Evolutionary conservation across 768 basidiomycete species (phyloP).

Genomic region (Cubamyces sp.): DNA sequence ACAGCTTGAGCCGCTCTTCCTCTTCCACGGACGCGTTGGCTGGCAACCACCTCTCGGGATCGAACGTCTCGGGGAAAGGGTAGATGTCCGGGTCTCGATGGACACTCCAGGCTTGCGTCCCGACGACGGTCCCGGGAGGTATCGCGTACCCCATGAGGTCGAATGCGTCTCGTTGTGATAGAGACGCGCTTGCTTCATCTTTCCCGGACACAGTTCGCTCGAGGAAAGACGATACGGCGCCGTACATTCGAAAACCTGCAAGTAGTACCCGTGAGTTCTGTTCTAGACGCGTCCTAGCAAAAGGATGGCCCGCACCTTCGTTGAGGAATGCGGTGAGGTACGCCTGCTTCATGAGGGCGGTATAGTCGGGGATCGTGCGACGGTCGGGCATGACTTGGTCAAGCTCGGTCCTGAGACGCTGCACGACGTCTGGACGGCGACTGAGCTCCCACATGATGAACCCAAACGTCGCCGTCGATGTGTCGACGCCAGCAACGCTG

Average conservation of each 20-base stretch:
- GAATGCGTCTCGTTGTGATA: conserved; percentile 50
- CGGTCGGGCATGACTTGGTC: conserved; percentile 65
- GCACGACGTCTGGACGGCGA: conserved; percentile 62
- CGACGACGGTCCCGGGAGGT: conserved; percentile 68
- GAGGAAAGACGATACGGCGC: conserved; percentile 63
- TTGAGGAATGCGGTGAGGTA: conserved; percentile 38
- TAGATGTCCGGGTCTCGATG: conserved; percentile 68
- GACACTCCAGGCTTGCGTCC: conserved; percentile 75
- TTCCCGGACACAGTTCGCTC: conserved; percentile 69
- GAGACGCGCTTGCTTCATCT: conserved; percentile 41
- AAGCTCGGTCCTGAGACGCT: conserved; percentile 64
- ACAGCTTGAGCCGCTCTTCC: not conserved
- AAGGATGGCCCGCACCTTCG: conserved; percentile 6
- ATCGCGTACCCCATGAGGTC: conserved; percentile 70
- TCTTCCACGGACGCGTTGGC: conserved; percentile 7
- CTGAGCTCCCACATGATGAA: conserved; percentile 74
- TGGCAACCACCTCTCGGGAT: conserved; percentile 63
- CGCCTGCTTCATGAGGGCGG: conserved; percentile 49
- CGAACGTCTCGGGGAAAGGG: conserved; percentile 66
- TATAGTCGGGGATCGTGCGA: conserved; percentile 56
- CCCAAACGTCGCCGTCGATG: conserved; percentile 64
- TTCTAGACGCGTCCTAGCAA: no score
- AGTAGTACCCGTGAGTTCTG: no score
- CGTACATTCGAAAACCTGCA: conserved; percentile 70
- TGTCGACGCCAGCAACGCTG: conserved; percentile 76